Base-by-base conservation (phyloP, 2,329 filamentous ascomycete genomes). In the Colletotrichum euphorbiae region DNA sequence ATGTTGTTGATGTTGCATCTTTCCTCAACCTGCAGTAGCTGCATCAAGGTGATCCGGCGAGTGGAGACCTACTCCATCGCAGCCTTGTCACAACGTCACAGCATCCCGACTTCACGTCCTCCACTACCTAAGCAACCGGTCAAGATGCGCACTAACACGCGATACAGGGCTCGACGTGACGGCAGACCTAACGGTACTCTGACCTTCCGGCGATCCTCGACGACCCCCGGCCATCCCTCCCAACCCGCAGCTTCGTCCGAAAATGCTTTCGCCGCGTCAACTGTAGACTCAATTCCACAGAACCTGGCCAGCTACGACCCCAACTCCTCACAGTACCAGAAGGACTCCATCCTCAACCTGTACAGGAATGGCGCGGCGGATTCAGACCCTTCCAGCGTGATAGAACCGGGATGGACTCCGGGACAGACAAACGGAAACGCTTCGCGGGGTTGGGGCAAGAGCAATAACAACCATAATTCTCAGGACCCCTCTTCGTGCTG, bases 401-500 rank as follows among this genome's bases (percentile, higher is more conserved):
- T 91, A 75, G 87, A 91, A 73, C 85, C 89, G 62, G 89, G 89
- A 69, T 98, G 94, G 94, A 90, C 93, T 77, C 93, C 94, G 31
- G 87, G 89, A 67, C 86, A 89, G 57, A 81, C 89, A 45, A 94
- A 93, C 73, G 89, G 90, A 76, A 74, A 85, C 78, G 74, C 82
- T 72, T 73, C 87, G 78, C 80, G 89, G 77, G 87, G 88, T 61
- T 97, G 93, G 93, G 92, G 92, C 58, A 93, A 94, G 78, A 86
- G 84, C 72, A 87, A 88, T 67, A 94, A 98, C 71, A 87, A 86
- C 67, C 91, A 93, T 71, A 83, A 86, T 70, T 90, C 90, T 67
- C 89, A 92, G 75, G 94, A 95, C 50, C 93, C 94, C n/a, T 93
- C 96, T 70, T 88, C 95, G 46, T 98, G 94, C 78, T 99, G 95